These are phyloP conservation scores for Hymenotorrendiella dingleyae DNA, from an alignment of 2,329 filamentous ascomycete species.

Conservation along the genomic window DNA sequence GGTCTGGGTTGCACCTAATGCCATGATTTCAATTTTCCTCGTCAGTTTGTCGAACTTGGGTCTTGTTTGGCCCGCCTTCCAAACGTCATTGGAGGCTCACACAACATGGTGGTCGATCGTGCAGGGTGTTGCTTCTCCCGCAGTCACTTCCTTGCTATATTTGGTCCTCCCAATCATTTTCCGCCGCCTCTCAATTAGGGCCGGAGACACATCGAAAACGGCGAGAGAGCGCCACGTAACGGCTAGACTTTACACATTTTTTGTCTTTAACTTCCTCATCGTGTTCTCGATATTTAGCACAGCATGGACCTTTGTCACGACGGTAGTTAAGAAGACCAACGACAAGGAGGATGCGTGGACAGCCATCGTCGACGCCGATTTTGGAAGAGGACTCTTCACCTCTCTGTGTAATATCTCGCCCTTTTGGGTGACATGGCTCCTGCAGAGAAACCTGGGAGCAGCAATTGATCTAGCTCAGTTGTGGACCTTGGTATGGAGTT, in stretches of 20 bases:
- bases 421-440: constrained; percentile 90
- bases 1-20: constrained; percentile 87
- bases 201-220: constrained; percentile 87
- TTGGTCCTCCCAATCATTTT: constrained; percentile 86
- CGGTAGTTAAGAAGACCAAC: constrained; percentile 54
- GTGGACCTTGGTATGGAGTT: constrained; percentile 77
- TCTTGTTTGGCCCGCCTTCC: constrained; percentile 71
- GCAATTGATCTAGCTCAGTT: constrained; percentile 91
- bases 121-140: constrained; percentile 86
- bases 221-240: constrained; percentile 87
- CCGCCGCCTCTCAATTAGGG: constrained; percentile 73
- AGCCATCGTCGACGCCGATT: constrained; percentile 56
- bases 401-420: constrained; percentile 75
- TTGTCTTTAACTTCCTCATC: constrained; percentile 93
- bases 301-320: constrained; percentile 66
- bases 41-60: constrained; percentile 80
- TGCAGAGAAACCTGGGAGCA: constrained; percentile 89
- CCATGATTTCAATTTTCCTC: constrained; percentile 88
- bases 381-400: constrained; percentile 60
- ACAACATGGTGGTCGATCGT: constrained; percentile 74
- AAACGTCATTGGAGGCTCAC: constrained; percentile 54
- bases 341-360: constrained; percentile 57
- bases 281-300: constrained; percentile 90
- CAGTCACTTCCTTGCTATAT: constrained; percentile 81
- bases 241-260: constrained; percentile 88